Conservation (phyloP, 768 basidiomycete genomes). For the Daedalea quercina region DNA sequence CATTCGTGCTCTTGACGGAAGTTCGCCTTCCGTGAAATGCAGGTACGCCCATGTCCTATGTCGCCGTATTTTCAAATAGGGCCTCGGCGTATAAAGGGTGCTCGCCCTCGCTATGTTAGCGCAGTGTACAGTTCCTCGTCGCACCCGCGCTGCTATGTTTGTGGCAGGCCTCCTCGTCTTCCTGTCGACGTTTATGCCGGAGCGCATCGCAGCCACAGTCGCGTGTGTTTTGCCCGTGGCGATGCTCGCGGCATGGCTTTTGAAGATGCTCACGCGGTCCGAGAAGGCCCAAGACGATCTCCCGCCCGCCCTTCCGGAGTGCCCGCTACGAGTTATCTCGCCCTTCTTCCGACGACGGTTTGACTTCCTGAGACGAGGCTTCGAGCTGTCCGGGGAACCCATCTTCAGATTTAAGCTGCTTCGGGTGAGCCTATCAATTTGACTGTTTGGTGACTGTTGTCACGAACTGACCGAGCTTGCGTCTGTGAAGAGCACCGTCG, state of each 20-base stretch:
- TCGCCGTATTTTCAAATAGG: background rate
- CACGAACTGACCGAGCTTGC: too few relatives aligned
- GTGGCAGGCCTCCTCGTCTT: conserved; percentile 7
- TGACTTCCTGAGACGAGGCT: conserved; percentile 70
- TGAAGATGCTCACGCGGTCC: conserved; percentile 9
- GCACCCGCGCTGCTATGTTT: background rate
- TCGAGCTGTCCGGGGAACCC: conserved; percentile 57
- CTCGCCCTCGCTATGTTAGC: background rate
- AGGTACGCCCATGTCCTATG: background rate
- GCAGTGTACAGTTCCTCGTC: background rate
- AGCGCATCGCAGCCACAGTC: conserved; percentile 27
- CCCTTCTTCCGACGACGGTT: conserved; percentile 67
- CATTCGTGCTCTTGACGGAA: background rate
- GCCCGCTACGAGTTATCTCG: conserved; percentile 47
- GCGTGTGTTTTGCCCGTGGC: conserved; percentile 27
- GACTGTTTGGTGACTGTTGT: too few relatives aligned
- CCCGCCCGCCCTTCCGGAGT: conserved; percentile 52
- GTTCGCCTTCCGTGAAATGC: background rate
- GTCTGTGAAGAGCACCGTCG: conserved; percentile 73
- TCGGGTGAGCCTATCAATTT: conserved; percentile 41
- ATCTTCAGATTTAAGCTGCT: conserved; percentile 68
- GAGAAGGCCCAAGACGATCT: conserved; percentile 40
- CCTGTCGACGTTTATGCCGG: conserved; percentile 29
- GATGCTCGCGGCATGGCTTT: conserved; percentile 34
- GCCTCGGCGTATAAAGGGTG: background rate